phyloP scores from a whole-genome alignment of 495 filamentous ascomycete species.

The Xylaria nigripes region DNA sequence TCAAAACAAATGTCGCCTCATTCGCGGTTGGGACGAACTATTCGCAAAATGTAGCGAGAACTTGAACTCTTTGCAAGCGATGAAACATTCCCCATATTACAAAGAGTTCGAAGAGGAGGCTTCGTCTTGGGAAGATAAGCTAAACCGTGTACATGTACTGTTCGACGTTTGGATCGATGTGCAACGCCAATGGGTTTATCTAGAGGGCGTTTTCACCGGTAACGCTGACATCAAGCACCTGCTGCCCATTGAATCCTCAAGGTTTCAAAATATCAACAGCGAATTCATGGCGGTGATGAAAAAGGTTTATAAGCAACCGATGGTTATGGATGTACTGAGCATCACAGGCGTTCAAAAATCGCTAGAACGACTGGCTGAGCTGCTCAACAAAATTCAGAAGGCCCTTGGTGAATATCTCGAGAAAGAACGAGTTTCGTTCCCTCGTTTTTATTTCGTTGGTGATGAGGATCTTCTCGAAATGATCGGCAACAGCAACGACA shows the following conservation, averaged over 20 bases:
- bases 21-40: conserved; percentile 95
- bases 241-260: conserved; percentile 86
- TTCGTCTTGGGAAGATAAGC: conserved; percentile 91
- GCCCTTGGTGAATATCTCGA: conserved; percentile 97
- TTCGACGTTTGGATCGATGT: conserved; percentile 99
- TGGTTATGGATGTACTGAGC: conserved; percentile 87
- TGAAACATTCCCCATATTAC: conserved; percentile 98
- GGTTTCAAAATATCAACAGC: conserved; percentile 98
- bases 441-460: conserved; percentile 97
- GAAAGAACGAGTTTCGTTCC: conserved; percentile 92
- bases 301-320: conserved; percentile 91
- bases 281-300: conserved; percentile 98
- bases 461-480: conserved; percentile 99
- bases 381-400: conserved; percentile 99
- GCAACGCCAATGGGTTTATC: conserved; percentile 97
- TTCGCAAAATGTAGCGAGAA: conserved; percentile 99
- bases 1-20: conserved; percentile 93
- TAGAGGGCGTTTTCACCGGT: conserved; percentile 96
- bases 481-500: conserved; percentile 98
- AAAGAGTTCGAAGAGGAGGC: conserved; percentile 98
- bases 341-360: conserved; percentile 95
- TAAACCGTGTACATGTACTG: conserved; percentile 92
- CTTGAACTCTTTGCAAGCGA: conserved; percentile 91
- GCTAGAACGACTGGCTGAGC: conserved; percentile 83
- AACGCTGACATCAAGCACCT: conserved; percentile 99